Base-by-base conservation (phyloP, 2,329 filamentous ascomycete species). In the Drechmeria coniospora region DNA sequence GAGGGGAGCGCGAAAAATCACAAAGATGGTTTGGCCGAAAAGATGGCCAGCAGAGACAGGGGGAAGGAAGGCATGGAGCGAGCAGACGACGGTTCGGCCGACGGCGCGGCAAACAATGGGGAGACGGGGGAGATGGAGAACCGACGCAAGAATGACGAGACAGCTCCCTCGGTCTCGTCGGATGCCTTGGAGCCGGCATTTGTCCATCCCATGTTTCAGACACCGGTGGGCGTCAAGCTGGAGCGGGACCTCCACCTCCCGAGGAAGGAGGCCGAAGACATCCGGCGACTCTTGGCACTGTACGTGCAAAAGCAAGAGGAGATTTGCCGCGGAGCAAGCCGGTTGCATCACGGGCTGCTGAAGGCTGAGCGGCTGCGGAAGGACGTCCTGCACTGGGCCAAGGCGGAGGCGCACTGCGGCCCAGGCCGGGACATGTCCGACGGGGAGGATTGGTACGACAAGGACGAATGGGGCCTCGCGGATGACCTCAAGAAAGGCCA, bases 251-350 rank as follows among this genome's bases (percentile, higher is more conserved):
- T 80, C 21, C 77, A 77, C 2, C 65, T 92, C 3, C 79, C 80
- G 1, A 62, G 73, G 12, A 54, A 61, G 15, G 81, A 90, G 53
- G 82, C 82, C 1, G 79, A 86, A 37, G 79, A 90, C 33, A 74
- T 81, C 23, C 72, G 81, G 32, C 68, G 76, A 32, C 54, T 84
- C 12, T 61, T 90, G 26, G 67, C 82, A 37, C 57, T 81, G 8
- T 87, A 82, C 46, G 73, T 87, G 15, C 81, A 87, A 43, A 87
- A 87, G 50, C 81, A 90, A 45, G 81, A 90, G 43, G 81, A 90
- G 47, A 72, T 87, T 2, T 76, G 79, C 31, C 72, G 80, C 4
- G 74, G 78, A 6, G 67, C 75, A 1, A 65, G 69, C 31, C 68
- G 65, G 33, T 59, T 90, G 26, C 74, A 80, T 35, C 62, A 74